Conservation (phyloP, 768 basidiomycete species). For the Podaxis carcinomalis region DNA sequence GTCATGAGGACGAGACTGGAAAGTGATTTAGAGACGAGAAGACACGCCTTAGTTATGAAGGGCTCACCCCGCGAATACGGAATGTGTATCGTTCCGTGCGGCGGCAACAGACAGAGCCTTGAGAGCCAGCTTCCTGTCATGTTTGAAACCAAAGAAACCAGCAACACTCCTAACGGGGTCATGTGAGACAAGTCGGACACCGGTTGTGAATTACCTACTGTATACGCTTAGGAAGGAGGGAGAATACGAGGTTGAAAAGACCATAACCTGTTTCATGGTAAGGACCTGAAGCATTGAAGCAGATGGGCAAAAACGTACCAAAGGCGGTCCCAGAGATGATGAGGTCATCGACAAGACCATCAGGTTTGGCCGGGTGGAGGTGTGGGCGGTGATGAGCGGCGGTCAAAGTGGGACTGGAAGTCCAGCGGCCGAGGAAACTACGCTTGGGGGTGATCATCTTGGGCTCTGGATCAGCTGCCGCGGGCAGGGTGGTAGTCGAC, state of each 20-base stretch:
- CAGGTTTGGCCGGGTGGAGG: constrained; percentile 21
- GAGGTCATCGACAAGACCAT: constrained; percentile 66
- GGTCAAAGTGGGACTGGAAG: constrained; percentile 16
- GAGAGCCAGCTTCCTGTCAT: constrained; percentile 65
- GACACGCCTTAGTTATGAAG: constrained; percentile 15
- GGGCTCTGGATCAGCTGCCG: neutral
- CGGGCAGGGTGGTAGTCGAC: constrained; percentile 15
- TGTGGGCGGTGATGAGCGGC: constrained; percentile 14
- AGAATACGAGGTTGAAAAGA: constrained; percentile 78
- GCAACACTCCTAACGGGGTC: constrained; percentile 49
- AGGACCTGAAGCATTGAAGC: constrained; percentile 15
- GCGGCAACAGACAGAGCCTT: constrained; percentile 68
- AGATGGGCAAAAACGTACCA: constrained; percentile 34
- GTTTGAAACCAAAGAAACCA: constrained; percentile 73
- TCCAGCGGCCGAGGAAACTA: neutral
- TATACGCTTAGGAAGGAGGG: constrained; percentile 65
- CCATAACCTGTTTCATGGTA: constrained; percentile 40
- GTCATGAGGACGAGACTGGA: constrained; percentile 74
- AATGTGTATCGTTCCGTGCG: constrained; percentile 63
- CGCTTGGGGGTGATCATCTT: neutral
- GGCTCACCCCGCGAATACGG: constrained; percentile 66
- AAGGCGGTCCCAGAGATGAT: constrained; percentile 76
- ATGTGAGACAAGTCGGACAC: neutral
- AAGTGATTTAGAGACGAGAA: neutral
- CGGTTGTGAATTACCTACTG: constrained; percentile 38